Percentiles rank a stretch among this genome's conserved stretches.
phyloP scores from a whole-genome alignment of 768 basidiomycete genomes.

The Boletus fagicola region DNA sequence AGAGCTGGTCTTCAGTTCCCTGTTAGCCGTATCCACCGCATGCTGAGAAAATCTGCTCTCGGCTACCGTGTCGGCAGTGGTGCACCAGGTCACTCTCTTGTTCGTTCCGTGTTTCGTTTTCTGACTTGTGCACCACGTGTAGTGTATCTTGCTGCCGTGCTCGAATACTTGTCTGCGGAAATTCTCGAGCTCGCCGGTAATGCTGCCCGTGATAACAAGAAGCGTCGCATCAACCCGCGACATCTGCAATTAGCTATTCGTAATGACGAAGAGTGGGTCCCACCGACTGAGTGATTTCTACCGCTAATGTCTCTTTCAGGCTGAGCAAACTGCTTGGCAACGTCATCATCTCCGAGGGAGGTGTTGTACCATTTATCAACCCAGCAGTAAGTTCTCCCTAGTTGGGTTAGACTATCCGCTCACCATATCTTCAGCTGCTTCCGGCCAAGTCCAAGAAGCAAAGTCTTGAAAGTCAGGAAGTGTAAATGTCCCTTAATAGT shows the following conservation, averaged over 20 bases:
- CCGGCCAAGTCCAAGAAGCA: constrained; percentile 34
- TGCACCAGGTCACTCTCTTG: constrained; percentile 58
- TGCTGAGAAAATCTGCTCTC: constrained; percentile 83
- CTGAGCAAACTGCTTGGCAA: constrained; percentile 69
- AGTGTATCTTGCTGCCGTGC: constrained; percentile 92
- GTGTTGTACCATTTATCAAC: constrained; percentile 84
- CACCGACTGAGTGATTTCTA: background rate
- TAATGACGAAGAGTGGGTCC: constrained; percentile 81
- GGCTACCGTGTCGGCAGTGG: constrained; percentile 86
- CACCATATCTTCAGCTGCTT: constrained; percentile 23
- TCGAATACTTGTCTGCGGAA: constrained; percentile 91
- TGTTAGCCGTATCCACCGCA: constrained; percentile 88
- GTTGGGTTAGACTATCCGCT: background rate
- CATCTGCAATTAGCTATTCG: constrained; percentile 94
- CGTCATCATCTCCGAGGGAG: constrained; percentile 94
- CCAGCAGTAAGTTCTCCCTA: constrained; percentile 41
- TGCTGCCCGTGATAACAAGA: constrained; percentile 88
- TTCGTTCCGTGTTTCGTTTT: constrained; percentile 10
- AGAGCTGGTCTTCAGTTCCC: constrained; percentile 84
- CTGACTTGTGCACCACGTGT: background rate
- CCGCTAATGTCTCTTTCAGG: constrained; percentile 33
- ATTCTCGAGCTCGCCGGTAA: constrained; percentile 93
- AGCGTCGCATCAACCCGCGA: constrained; percentile 93
- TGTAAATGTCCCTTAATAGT: constrained; percentile 16
- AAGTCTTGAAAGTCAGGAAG: constrained; percentile 33